phyloP scores from a whole-genome alignment of 2,329 filamentous ascomycete genomes.

The Neoascochyta sp. region DNA sequence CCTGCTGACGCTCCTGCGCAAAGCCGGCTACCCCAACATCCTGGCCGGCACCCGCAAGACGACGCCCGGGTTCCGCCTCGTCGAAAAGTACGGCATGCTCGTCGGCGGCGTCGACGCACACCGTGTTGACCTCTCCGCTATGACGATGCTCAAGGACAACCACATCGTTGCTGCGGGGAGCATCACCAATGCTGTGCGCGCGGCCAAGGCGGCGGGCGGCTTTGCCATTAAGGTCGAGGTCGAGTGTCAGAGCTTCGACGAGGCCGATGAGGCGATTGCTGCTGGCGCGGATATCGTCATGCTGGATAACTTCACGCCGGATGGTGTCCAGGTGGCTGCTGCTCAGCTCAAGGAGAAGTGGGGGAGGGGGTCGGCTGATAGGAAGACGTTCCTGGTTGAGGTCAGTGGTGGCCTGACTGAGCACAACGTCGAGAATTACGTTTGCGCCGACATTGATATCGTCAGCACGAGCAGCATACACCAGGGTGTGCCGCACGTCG shows the following conservation, averaged over 20 bases:
- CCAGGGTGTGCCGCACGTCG: slow-evolving; percentile 87
- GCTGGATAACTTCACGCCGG: slow-evolving; percentile 89
- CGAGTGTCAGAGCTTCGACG: slow-evolving; percentile 81
- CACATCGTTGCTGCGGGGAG: slow-evolving; percentile 86
- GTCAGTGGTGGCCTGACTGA: slow-evolving; percentile 86
- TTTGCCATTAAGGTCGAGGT: slow-evolving; percentile 96
- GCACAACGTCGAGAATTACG: slow-evolving; percentile 77
- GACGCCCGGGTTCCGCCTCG: slow-evolving; percentile 88
- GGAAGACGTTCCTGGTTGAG: slow-evolving; percentile 72
- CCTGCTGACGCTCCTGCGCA: slow-evolving; percentile 52
- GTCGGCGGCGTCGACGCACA: slow-evolving; percentile 90
- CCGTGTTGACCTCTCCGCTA: slow-evolving; percentile 78
- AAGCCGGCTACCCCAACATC: slow-evolving; percentile 71
- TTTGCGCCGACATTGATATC: slow-evolving; percentile 83
- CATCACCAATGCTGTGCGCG: slow-evolving; percentile 79
- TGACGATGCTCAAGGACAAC: slow-evolving; percentile 99
- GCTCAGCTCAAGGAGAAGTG: slow-evolving; percentile 74
- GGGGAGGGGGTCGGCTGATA: slow-evolving; percentile 58
- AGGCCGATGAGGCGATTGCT: slow-evolving; percentile 85
- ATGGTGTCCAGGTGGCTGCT: slow-evolving; percentile 72
- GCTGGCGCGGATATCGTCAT: slow-evolving; percentile 95
- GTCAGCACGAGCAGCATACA: slow-evolving; percentile 96
- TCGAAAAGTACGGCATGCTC: slow-evolving; percentile 98
- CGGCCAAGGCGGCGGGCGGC: slow-evolving; percentile 78
- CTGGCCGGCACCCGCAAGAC: slow-evolving; percentile 97